phyloP scores from a whole-genome alignment of 2,329 filamentous ascomycete species.

The Fusarium robinianum region DNA sequence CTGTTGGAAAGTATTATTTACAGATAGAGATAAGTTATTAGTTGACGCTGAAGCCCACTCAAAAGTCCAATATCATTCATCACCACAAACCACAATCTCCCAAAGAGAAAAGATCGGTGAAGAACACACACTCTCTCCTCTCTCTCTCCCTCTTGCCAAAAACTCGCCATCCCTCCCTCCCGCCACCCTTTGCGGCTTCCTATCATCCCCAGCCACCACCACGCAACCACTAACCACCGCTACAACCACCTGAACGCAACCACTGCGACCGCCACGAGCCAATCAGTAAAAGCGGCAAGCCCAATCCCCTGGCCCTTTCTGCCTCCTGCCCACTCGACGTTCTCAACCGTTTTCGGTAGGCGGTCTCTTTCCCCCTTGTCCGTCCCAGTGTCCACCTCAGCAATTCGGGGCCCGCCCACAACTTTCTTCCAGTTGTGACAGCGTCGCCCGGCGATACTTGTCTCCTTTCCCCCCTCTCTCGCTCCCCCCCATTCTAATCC shows the following conservation, averaged over 20 bases:
- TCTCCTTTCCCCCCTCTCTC: conserved; percentile 40
- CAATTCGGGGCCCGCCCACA: conserved; percentile 43
- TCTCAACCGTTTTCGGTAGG: conserved; percentile 32
- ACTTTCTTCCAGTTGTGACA: conserved; percentile 43
- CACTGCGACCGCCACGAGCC: conserved; percentile 42
- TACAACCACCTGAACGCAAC: conserved; percentile 19
- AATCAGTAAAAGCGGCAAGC: conserved; percentile 45
- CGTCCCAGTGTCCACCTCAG: conserved; percentile 39
- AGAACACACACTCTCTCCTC: neutral
- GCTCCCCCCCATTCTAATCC: conserved; percentile 36
- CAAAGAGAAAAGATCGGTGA: too few species aligned
- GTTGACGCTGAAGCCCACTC: too few species aligned
- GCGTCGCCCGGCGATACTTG: conserved; percentile 42
- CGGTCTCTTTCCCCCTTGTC: conserved; percentile 33
- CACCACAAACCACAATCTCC: too few species aligned
- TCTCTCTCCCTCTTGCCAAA: neutral
- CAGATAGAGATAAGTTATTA: too few species aligned
- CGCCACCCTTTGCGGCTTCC: conserved; percentile 3
- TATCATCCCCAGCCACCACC: conserved; percentile 26
- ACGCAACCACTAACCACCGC: conserved; percentile 18
- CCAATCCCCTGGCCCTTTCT: conserved; percentile 6
- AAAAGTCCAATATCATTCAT: neutral
- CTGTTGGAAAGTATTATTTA: conserved; percentile 14
- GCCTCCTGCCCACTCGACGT: conserved; percentile 24
- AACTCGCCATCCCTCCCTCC: too few species aligned